phyloP scores from a whole-genome alignment of 2,329 filamentous ascomycete species.

The Ophiostoma novo-ulmi region DNA sequence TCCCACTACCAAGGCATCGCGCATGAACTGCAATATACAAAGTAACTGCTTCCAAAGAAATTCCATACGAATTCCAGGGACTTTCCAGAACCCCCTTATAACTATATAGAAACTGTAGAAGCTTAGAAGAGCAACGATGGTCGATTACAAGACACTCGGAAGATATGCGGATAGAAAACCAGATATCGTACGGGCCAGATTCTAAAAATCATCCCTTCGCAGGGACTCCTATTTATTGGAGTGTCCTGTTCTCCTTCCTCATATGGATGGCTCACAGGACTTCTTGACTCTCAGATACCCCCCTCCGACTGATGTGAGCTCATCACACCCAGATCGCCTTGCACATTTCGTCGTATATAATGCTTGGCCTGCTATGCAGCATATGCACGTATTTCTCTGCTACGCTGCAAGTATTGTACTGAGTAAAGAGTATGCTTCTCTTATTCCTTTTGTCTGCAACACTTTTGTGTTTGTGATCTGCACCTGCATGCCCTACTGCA shows the following conservation, averaged over 20 bases:
- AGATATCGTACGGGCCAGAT: neutral
- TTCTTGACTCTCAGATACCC: neutral
- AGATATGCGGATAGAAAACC: too few relatives aligned
- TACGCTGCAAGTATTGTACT: too few relatives aligned
- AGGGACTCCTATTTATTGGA: neutral
- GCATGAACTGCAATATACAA: neutral
- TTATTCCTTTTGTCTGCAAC: neutral
- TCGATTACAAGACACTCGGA: neutral
- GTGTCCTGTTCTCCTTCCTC: constrained; percentile 18
- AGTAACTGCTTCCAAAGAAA: neutral
- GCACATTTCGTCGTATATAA: neutral
- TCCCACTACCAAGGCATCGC: neutral
- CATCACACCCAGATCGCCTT: neutral
- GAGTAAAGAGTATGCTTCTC: neutral
- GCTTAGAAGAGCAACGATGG: neutral
- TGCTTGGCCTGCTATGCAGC: neutral
- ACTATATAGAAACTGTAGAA: neutral
- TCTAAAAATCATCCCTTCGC: neutral
- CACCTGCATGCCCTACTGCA: constrained; percentile 13
- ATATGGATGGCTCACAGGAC: constrained; percentile 18
- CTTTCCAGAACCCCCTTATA: neutral
- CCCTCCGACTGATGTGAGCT: neutral
- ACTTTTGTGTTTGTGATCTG: neutral
- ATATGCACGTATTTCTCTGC: neutral
- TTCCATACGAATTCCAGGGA: neutral